A percentile compares a stretch with the other conserved stretches of the same genome.
Evolutionary conservation across 2,329 filamentous ascomycete species (phyloP).

Genomic region (Lasiodiplodia gonubiensis): DNA sequence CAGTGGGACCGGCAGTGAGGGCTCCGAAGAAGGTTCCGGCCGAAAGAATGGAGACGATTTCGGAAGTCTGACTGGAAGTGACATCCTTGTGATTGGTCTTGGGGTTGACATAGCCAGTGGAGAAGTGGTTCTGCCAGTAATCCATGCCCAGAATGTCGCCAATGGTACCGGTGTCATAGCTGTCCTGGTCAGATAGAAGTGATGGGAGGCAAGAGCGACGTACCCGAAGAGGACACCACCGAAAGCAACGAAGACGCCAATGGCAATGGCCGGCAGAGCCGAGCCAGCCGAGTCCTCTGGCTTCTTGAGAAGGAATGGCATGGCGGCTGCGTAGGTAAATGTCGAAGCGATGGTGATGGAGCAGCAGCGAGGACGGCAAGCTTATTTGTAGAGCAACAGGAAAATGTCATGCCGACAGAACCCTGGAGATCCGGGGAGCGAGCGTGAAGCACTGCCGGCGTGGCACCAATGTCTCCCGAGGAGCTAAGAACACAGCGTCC

Average conservation of each 20-base stretch:
- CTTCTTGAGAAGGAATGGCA: slow-evolving; percentile 61
- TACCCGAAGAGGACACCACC: slow-evolving; percentile 52
- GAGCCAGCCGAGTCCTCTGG: slow-evolving; percentile 74
- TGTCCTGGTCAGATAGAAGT: slow-evolving; percentile 32
- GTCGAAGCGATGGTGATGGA: neutral
- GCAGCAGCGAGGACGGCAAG: neutral
- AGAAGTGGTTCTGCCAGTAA: slow-evolving; percentile 69
- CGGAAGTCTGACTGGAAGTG: slow-evolving; percentile 63
- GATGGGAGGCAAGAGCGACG: slow-evolving; percentile 22
- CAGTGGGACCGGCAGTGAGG: slow-evolving; percentile 71
- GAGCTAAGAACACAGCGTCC: neutral
- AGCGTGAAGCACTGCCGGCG: neutral
- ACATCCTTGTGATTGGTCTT: slow-evolving; percentile 47
- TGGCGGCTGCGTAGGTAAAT: slow-evolving; percentile 32
- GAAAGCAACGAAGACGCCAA: slow-evolving; percentile 54
- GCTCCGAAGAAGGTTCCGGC: slow-evolving; percentile 80
- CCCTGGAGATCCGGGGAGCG: slow-evolving; percentile 1
- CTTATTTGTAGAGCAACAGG: slow-evolving; percentile 13
- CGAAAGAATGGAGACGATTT: slow-evolving; percentile 82
- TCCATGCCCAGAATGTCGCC: slow-evolving; percentile 73
- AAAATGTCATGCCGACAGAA: neutral
- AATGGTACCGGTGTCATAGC: slow-evolving; percentile 49
- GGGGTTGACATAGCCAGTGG: slow-evolving; percentile 42
- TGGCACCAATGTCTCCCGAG: neutral
- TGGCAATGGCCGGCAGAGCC: slow-evolving; percentile 44